Conservation (phyloP, 495 filamentous ascomycete species). For the Aspergillus steynii region DNA sequence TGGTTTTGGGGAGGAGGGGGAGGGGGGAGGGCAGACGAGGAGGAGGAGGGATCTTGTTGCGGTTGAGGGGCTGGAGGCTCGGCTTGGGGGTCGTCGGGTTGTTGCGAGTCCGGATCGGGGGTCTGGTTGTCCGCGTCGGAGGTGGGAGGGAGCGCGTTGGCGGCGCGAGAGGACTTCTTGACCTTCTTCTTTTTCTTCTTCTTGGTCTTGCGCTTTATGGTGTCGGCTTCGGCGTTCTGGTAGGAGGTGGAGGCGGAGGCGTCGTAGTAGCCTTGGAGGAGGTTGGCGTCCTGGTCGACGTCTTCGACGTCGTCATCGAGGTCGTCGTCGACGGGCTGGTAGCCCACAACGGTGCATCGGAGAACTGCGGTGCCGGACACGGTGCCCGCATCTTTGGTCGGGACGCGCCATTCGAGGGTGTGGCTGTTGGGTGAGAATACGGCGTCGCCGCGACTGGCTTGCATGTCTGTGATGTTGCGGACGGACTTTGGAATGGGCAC, state of each 20-base stretch:
- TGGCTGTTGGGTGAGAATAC: constrained; percentile 70
- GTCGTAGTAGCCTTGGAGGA: constrained; percentile 57
- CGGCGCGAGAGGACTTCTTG: constrained; percentile 35
- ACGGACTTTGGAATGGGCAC: constrained; percentile 80
- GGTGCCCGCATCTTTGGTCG: constrained; percentile 63
- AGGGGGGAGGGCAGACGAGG: constrained; percentile 10
- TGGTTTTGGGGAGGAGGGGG: constrained; percentile 6
- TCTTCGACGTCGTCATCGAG: constrained; percentile 59
- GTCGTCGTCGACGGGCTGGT: constrained; percentile 49
- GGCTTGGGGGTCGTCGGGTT: constrained; percentile 9
- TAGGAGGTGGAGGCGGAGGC: constrained; percentile 48
- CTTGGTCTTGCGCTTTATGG: constrained; percentile 36
- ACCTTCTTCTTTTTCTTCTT: constrained; percentile 43
- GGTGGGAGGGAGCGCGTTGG: constrained; percentile 26
- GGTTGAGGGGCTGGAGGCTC: constrained; percentile 7
- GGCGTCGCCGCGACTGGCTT: constrained; percentile 82
- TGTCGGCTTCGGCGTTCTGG: constrained; percentile 27
- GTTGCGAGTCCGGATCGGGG: constrained; percentile 20
- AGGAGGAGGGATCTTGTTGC: background rate
- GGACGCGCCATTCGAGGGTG: constrained; percentile 81
- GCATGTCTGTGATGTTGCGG: constrained; percentile 82
- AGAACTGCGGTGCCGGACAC: constrained; percentile 69
- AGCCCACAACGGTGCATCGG: constrained; percentile 76
- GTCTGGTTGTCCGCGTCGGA: constrained; percentile 20
- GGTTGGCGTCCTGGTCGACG: constrained; percentile 40